A percentile compares a stretch with the other conserved stretches of the same genome.
Conservation (phyloP, 352 stramenopile species). For the Phytophthora pini region DNA sequence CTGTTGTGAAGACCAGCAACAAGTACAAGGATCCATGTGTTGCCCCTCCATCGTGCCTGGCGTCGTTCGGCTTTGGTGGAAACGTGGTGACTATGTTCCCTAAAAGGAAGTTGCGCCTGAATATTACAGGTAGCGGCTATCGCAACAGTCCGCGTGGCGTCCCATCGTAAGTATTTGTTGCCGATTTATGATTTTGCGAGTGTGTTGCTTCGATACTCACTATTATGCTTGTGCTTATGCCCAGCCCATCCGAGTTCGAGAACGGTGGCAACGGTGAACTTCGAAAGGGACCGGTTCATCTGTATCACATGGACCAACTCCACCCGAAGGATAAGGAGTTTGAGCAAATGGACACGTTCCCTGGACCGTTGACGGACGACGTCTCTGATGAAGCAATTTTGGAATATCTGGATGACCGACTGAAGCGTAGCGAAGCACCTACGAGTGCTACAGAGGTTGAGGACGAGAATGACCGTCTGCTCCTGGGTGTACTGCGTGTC, state of each 20-base stretch:
- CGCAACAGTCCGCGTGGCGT: slow-evolving; percentile 69
- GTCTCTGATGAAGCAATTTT: slow-evolving; percentile 68
- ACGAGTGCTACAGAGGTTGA: slow-evolving; percentile 22
- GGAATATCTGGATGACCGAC: slow-evolving; percentile 68
- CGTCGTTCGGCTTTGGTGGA: slow-evolving; percentile 87
- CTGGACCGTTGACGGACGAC: slow-evolving; percentile 73
- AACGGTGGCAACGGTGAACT: slow-evolving; percentile 63
- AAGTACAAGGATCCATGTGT: slow-evolving; percentile 89
- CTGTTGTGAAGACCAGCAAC: slow-evolving; percentile 51
- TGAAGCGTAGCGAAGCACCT: slow-evolving; percentile 42
- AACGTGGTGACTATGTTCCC: slow-evolving; percentile 92
- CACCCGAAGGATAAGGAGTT: slow-evolving; percentile 76
- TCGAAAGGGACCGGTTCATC: slow-evolving; percentile 79
- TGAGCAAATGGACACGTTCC: slow-evolving; percentile 77
- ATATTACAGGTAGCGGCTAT: slow-evolving; percentile 58
- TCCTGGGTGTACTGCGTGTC: slow-evolving; percentile 72
- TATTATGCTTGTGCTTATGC: slow-evolving; percentile 12
- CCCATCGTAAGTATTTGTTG: slow-evolving; percentile 47
- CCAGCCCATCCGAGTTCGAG: slow-evolving; percentile 61
- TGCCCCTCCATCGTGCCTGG: slow-evolving; percentile 73
- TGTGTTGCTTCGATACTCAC: slow-evolving; percentile 16
- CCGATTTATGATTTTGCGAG: background rate
- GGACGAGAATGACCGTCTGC: slow-evolving; percentile 74
- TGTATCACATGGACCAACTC: slow-evolving; percentile 85
- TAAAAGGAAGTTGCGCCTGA: slow-evolving; percentile 83